phyloP scores from a whole-genome alignment of 345 rosid genomes.

The Diplotaxis tenuifolia region DNA sequence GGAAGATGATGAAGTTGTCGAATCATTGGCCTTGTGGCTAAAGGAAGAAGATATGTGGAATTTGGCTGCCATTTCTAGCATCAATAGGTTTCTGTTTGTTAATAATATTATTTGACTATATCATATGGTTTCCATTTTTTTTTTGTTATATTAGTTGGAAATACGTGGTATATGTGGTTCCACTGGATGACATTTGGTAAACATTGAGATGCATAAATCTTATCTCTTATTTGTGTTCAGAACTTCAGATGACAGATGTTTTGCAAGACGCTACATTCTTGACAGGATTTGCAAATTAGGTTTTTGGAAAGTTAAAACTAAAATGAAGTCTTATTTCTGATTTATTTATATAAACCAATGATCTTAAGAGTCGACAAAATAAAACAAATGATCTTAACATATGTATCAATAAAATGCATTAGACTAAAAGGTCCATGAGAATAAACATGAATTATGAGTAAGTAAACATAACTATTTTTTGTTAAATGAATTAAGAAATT shows the following conservation, averaged over 20 bases:
- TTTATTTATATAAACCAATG: neutral
- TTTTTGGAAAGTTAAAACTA: neutral
- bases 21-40: slow-evolving; percentile 26
- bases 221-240: slow-evolving; percentile 3
- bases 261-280: neutral
- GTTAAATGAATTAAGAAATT: too few species aligned
- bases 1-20: slow-evolving; percentile 31
- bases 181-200: slow-evolving; percentile 11
- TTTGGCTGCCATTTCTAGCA: slow-evolving; percentile 54
- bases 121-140: neutral
- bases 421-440: neutral
- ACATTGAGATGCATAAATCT: slow-evolving; percentile 7
- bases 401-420: neutral
- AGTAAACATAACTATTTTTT: neutral
- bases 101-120: slow-evolving; percentile 11
- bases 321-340: neutral
- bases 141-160: neutral
- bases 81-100: slow-evolving; percentile 1
- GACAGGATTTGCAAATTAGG: neutral
- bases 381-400: neutral
- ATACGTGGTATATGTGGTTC: slow-evolving; percentile 18
- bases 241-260: neutral
- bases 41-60: slow-evolving; percentile 29
- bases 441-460: neutral
- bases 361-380: too few species aligned